Base-by-base conservation (phyloP, 169 alveolate genomes). In the Plasmodium gaboni region DNA sequence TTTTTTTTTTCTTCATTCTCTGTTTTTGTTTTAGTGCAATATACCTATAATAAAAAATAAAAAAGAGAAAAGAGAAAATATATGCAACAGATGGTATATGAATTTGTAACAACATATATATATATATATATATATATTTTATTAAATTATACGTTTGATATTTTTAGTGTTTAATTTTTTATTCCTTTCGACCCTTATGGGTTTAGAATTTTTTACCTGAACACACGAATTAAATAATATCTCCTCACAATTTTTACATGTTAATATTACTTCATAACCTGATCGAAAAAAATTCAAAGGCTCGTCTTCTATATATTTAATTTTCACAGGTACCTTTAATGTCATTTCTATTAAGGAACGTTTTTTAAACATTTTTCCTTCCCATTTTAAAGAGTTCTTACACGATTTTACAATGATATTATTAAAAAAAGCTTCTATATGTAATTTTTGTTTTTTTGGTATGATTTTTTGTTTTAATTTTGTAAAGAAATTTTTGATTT, bases 341-440 rank as follows among this genome's bases (percentile, higher is more conserved):
- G 92, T 86, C 70, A 86, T 61, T 63, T 86, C 92, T 15, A 86
- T 61, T 4, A 86, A 38, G 0, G 92, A 70, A 17, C 63, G 44
- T 42, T 86, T 71, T 71, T 24, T 42, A 48, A 69, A 70, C 92
- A 86, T 86, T 1, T 86, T 60, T 0, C 92, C 92, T 51, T 86
- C 24, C 92, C 92, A 86, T 46, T 86, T 86, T 51, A 86, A 26
- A 1, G 92, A 60, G 50, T 86, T 42, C 32, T 64, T 86, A 42
- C 92, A 86, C 10, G 87, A n/a, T 10, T 69, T 86, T 1, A 86
- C 92, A 12, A 86, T 86, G 8, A 86, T 86, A 53, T 55, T 86
- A n/a, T 86, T 86, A 38, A 86, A 86, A 61, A 70, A 86, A 1
- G 92, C 87, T 59, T 86, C 92, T 26, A 86, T 86, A 46, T 86